Percentiles rank a stretch among this genome's conserved stretches.
Evolutionary conservation across 805 yeast genomes (phyloP).

Genomic region (Barnettozyma pratensis): DNA sequence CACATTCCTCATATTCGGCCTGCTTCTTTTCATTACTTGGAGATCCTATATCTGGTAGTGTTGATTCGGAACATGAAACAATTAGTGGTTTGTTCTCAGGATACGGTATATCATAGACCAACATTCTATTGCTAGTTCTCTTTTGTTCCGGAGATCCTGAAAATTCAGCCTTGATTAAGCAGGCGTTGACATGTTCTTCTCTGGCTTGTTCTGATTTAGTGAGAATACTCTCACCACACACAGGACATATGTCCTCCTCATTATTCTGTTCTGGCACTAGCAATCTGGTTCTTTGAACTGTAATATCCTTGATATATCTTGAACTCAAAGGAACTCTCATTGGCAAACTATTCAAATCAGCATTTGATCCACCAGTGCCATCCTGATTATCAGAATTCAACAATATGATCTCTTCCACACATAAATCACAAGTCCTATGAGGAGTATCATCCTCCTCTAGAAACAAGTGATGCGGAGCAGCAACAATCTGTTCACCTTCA

Average conservation of each 20-base stretch:
- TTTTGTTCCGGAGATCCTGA: slow-evolving; percentile 56
- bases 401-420: slow-evolving; percentile 52
- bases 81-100: slow-evolving; percentile 16
- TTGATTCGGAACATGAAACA: slow-evolving; percentile 22
- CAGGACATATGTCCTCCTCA: slow-evolving; percentile 36
- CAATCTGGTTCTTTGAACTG: slow-evolving; percentile 5
- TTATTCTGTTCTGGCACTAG: slow-evolving; percentile 23
- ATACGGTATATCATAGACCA: slow-evolving; percentile 53
- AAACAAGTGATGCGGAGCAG: slow-evolving; percentile 44
- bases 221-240: slow-evolving; percentile 26
- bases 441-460: slow-evolving; percentile 46
- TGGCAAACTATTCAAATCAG: slow-evolving; percentile 13
- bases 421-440: slow-evolving; percentile 72
- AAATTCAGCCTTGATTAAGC: slow-evolving; percentile 57
- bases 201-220: slow-evolving; percentile 26
- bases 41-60: slow-evolving; percentile 10
- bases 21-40: slow-evolving; percentile 10
- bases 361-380: not conserved
- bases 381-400: slow-evolving; percentile 2
- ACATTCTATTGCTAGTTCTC: slow-evolving; percentile 71
- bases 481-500: slow-evolving; percentile 53
- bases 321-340: slow-evolving; percentile 9
- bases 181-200: slow-evolving; percentile 66
- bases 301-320: slow-evolving; percentile 8
- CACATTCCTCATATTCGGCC: slow-evolving; percentile 65